phyloP scores from a whole-genome alignment of 495 filamentous ascomycete genomes.

The Xylaria palmicola region DNA sequence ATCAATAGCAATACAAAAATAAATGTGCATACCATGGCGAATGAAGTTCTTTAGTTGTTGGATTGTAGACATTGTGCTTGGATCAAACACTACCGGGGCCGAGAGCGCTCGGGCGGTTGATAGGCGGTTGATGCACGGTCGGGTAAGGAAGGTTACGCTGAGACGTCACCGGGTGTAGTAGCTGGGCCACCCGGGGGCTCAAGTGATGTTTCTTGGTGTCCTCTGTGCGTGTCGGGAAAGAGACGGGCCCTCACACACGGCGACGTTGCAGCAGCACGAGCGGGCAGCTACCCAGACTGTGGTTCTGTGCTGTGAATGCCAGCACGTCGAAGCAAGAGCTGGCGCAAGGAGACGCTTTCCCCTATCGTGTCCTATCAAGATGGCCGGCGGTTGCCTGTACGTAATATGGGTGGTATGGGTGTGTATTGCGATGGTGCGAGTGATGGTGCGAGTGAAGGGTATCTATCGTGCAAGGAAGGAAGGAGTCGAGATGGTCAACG shows the following conservation, averaged over 20 bases:
- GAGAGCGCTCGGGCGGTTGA: neutral
- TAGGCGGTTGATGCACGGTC: no score
- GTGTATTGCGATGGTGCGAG: neutral
- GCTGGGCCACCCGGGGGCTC: constrained; percentile 9
- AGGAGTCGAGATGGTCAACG: neutral
- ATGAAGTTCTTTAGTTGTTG: constrained; percentile 90
- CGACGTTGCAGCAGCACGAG: neutral
- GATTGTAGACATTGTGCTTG: constrained; percentile 69
- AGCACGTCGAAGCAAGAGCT: neutral
- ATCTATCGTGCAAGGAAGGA: no score
- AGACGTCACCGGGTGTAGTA: constrained; percentile 11
- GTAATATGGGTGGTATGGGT: no score
- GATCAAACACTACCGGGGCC: neutral
- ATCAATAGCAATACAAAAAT: neutral
- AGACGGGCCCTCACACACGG: neutral
- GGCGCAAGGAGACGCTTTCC: no score
- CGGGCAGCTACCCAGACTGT: neutral
- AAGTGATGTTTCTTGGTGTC: constrained; percentile 1
- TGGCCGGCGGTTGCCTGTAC: no score
- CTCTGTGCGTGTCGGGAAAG: neutral
- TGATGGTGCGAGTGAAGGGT: no score
- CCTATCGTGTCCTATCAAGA: no score
- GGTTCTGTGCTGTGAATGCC: no score
- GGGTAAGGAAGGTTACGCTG: constrained; percentile 6
- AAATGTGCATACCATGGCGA: constrained; percentile 67